These are phyloP conservation scores for Melanomma pulvis-pyrius DNA, from an alignment of 495 filamentous ascomycete species.

Conservation along the genomic window DNA sequence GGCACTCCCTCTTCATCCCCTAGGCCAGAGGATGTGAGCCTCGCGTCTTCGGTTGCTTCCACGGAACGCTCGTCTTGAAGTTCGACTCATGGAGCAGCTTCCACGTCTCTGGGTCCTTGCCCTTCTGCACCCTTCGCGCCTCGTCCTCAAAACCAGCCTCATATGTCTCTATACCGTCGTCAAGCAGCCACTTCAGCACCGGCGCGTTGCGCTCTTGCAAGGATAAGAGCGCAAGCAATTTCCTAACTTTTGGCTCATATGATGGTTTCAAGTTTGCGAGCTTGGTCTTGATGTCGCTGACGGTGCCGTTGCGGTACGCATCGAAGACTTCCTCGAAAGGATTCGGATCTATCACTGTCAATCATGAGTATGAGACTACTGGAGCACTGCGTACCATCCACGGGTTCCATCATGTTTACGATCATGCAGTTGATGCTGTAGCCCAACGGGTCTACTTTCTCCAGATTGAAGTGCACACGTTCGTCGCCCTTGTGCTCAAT, in stretches of 20 bases:
- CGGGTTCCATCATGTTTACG: not conserved
- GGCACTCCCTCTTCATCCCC: no score
- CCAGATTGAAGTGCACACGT: not conserved
- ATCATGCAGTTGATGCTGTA: slow-evolving; percentile 9
- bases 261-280: not conserved
- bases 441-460: slow-evolving; percentile 7
- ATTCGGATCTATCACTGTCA: not conserved
- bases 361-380: not conserved
- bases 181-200: slow-evolving; percentile 1
- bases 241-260: not conserved
- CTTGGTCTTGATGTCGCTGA: not conserved
- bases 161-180: not conserved
- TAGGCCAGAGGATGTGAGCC: no score
- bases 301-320: not conserved
- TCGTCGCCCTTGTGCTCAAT: slow-evolving; percentile 7
- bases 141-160: slow-evolving; percentile 12
- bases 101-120: slow-evolving; percentile 1
- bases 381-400: not conserved
- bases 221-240: not conserved
- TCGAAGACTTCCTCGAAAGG: slow-evolving; percentile 8
- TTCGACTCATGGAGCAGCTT: not conserved
- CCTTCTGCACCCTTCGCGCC: slow-evolving; percentile 8
- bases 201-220: slow-evolving; percentile 7
- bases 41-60: not conserved
- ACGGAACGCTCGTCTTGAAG: not conserved